phyloP scores from a whole-genome alignment of 164 flowering plant genomes.

The Stephania cephalantha region DNA sequence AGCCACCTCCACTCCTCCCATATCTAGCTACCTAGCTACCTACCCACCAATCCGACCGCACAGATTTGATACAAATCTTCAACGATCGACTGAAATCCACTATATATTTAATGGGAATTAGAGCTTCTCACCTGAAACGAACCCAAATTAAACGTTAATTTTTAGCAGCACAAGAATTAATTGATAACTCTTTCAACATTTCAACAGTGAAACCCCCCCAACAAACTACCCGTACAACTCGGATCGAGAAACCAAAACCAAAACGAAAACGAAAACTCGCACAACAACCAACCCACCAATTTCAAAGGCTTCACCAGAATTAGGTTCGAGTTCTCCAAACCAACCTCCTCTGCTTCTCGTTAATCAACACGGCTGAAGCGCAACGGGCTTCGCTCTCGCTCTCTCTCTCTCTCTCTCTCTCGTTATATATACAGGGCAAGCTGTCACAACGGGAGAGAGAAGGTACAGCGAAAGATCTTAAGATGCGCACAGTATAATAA shows the following conservation, averaged over 20 bases:
- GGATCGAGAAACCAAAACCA: conserved; percentile 2
- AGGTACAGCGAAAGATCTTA: background rate
- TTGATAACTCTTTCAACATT: background rate
- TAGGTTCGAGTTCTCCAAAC: background rate
- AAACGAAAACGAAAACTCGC: background rate
- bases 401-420: background rate
- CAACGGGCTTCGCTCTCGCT: background rate
- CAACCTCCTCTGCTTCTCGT: background rate
- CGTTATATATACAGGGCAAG: background rate
- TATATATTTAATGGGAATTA: too few relatives aligned
- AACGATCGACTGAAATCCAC: background rate
- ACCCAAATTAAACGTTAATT: too few relatives aligned
- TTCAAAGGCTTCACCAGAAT: background rate
- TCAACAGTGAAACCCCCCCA: too few relatives aligned
- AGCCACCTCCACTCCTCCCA: conserved; percentile 46
- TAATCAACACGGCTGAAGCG: background rate
- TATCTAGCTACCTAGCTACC: too few relatives aligned
- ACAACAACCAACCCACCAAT: background rate
- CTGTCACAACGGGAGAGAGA: background rate
- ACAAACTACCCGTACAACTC: background rate
- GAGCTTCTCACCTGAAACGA: too few relatives aligned
- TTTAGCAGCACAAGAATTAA: background rate
- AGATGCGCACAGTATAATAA: background rate
- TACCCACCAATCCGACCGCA: background rate
- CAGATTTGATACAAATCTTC: background rate